Conservation (phyloP, 176 grass and related monocot genomes). For the Hsuehochloa calcarea region DNA sequence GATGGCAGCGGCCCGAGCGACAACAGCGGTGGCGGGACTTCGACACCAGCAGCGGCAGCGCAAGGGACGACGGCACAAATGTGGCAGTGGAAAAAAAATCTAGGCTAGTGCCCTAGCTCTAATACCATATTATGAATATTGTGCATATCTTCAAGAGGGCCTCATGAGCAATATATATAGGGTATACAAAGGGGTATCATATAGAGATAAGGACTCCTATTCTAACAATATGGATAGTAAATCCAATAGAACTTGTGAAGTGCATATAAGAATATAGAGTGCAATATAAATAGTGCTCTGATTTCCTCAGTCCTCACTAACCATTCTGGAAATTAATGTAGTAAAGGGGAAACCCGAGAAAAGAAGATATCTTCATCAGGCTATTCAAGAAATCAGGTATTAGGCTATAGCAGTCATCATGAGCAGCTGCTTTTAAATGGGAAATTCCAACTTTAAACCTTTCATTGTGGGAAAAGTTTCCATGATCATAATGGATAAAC, state of each 20-base stretch:
- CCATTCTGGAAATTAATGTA: background rate
- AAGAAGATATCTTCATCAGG: background rate
- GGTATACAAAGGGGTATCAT: no score
- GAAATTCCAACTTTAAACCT: background rate
- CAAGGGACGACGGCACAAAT: no score
- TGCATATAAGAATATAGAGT: background rate
- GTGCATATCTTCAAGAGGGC: no score
- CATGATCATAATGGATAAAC: background rate
- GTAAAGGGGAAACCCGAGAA: background rate
- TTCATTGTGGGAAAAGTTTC: background rate
- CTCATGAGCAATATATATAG: no score
- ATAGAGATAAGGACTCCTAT: no score
- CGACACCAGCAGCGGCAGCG: no score
- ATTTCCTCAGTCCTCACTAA: conserved; percentile 1
- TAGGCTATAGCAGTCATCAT: background rate
- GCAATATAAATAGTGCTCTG: background rate
- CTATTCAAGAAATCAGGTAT: background rate
- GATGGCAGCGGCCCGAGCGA: no score
- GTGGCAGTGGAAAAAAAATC: no score
- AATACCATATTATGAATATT: no score
- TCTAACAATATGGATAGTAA: background rate
- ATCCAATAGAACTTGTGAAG: background rate
- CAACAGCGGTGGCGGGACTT: no score
- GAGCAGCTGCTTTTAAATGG: background rate
- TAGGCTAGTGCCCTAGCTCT: no score